Evolutionary conservation across 495 filamentous ascomycete genomes (phyloP).

Genomic region (Penicillium atrosanguineum): DNA sequence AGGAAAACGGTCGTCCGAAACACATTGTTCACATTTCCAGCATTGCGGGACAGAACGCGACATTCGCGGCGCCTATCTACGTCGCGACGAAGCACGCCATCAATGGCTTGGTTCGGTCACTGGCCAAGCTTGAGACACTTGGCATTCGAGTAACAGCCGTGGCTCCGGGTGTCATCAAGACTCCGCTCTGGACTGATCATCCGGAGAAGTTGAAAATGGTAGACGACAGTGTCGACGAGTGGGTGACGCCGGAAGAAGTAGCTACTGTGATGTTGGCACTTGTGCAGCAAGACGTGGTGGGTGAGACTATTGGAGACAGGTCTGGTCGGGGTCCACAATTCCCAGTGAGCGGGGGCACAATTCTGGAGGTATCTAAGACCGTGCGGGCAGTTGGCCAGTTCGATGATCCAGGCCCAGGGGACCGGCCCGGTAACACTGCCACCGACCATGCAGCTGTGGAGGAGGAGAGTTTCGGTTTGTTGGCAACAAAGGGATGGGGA

Average conservation of each 20-base stretch:
- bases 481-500: conserved; percentile 46
- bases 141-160: conserved; percentile 65
- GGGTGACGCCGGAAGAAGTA: conserved; percentile 65
- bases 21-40: conserved; percentile 60
- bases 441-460: conserved; percentile 37
- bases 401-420: conserved; percentile 58
- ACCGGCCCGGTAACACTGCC: conserved; percentile 45
- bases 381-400: conserved; percentile 51
- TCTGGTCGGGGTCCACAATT: conserved; percentile 32
- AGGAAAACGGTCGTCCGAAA: conserved; percentile 36
- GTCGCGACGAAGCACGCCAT: conserved; percentile 62
- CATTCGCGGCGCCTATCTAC: conserved; percentile 55
- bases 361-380: conserved; percentile 59
- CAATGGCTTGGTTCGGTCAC: conserved; percentile 55
- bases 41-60: conserved; percentile 58
- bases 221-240: conserved; percentile 47
- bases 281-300: conserved; percentile 48
- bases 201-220: conserved; percentile 63
- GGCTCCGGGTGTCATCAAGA: conserved; percentile 65
- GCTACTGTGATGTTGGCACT: conserved; percentile 62
- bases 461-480: conserved; percentile 45
- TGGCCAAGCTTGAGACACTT: conserved; percentile 48
- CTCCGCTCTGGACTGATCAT: conserved; percentile 66
- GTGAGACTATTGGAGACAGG: conserved; percentile 42
- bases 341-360: conserved; percentile 44